Evolutionary conservation across 2,329 filamentous ascomycete species (phyloP).

Genomic region (Colletotrichum endophyticum): DNA sequence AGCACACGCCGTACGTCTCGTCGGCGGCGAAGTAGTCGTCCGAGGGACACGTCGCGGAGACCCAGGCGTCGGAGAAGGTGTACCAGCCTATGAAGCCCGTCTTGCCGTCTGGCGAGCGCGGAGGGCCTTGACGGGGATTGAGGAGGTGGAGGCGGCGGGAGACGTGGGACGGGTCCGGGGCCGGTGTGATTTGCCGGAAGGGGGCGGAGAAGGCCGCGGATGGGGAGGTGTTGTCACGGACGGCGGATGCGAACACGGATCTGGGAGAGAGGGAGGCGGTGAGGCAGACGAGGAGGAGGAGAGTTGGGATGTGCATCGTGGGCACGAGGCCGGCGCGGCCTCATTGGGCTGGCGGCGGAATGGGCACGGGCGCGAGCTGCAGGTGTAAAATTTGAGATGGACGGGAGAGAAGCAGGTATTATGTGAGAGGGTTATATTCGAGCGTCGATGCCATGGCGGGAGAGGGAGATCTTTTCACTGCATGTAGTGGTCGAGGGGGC

Average conservation of each 20-base stretch:
- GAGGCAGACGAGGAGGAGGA: background rate
- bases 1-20: background rate
- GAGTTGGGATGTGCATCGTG: background rate
- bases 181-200: background rate
- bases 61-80: background rate
- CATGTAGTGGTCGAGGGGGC: background rate
- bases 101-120: background rate
- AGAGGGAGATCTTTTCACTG: background rate
- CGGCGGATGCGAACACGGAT: background rate
- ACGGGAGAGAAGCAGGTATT: background rate
- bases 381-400: background rate
- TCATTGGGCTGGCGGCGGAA: background rate
- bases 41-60: background rate
- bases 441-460: background rate
- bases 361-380: background rate
- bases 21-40: slow-evolving; percentile 10
- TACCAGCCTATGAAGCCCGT: slow-evolving; percentile 12
- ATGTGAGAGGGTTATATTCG: background rate
- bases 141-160: background rate
- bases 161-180: background rate
- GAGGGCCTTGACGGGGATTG: background rate
- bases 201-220: background rate
- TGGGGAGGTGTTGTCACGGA: background rate
- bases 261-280: accelerated
- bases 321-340: background rate